A percentile compares a stretch with the other conserved stretches of the same genome.
These are phyloP conservation scores for Physcomitrium patens DNA, from an alignment of 225 moss, liverwort and hornwort genomes.

Conservation along the genomic window DNA sequence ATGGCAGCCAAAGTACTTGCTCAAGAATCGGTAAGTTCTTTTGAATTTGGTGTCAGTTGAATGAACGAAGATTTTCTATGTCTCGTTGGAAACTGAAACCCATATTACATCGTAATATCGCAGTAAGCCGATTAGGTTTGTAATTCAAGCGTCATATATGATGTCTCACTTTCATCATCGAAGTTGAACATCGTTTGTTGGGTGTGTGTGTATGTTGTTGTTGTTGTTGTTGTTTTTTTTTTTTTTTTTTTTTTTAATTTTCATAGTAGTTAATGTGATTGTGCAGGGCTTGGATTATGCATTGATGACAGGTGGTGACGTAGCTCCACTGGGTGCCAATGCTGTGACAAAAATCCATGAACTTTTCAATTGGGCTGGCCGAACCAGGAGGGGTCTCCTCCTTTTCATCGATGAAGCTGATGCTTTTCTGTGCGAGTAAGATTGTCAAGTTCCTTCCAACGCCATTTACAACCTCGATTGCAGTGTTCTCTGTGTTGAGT, in stretches of 20 bases:
- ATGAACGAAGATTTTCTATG: background rate
- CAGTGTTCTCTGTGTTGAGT: background rate
- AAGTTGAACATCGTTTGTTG: background rate
- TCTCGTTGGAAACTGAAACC: background rate
- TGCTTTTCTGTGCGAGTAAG: constrained; percentile 85
- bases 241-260: too few species aligned
- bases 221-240: too few species aligned
- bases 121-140: too few species aligned
- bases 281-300: constrained; percentile 93
- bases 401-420: constrained; percentile 98
- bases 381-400: constrained; percentile 78
- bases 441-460: background rate
- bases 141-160: too few species aligned
- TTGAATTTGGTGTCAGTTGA: background rate
- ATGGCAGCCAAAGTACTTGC: constrained; percentile 96
- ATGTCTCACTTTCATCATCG: background rate
- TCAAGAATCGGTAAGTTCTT: constrained; percentile 66
- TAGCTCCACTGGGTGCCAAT: constrained; percentile 84
- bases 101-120: too few species aligned
- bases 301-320: constrained; percentile 98
- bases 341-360: constrained; percentile 97
- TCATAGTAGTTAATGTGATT: constrained; percentile 15
- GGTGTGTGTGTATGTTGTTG: too few species aligned
- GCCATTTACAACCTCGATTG: constrained; percentile 15
- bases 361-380: constrained; percentile 94